These are phyloP conservation scores for Podospora fimiseda DNA, from an alignment of 495 filamentous ascomycete species.

Conservation along the genomic window DNA sequence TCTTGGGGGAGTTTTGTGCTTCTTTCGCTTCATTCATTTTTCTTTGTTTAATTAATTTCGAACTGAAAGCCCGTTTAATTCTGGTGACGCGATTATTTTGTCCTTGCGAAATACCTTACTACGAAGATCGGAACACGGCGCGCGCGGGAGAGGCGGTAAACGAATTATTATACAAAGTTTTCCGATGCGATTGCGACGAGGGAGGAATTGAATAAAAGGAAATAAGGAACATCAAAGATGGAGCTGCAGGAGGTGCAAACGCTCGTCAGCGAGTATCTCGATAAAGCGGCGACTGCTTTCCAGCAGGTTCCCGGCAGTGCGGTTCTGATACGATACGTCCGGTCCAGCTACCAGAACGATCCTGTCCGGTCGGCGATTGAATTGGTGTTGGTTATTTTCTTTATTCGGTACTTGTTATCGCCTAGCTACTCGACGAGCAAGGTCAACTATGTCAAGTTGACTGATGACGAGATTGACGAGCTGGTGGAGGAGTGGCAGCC, in stretches of 20 bases:
- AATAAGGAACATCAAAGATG: constrained; percentile 42
- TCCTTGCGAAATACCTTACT: no score
- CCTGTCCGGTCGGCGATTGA: constrained; percentile 90
- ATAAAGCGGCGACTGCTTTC: constrained; percentile 64
- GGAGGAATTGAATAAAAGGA: neutral
- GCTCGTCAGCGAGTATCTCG: constrained; percentile 58
- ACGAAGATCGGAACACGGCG: no score
- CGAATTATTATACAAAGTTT: neutral
- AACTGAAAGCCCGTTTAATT: no score
- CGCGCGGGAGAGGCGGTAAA: neutral
- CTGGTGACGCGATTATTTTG: no score
- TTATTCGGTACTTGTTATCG: constrained; percentile 83
- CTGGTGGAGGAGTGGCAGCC: constrained; percentile 95
- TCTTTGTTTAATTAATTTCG: no score
- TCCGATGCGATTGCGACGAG: neutral
- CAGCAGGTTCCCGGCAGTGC: constrained; percentile 88
- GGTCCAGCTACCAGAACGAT: constrained; percentile 95
- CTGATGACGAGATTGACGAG: constrained; percentile 96
- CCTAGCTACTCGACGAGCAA: constrained; percentile 86
- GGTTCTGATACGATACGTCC: constrained; percentile 90
- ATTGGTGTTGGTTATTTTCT: constrained; percentile 90
- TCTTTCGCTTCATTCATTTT: no score
- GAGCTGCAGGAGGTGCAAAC: constrained; percentile 74
- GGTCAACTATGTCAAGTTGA: constrained; percentile 77
- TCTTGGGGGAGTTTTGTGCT: no score